These are phyloP conservation scores for Alternaria ethzedia DNA, from an alignment of 2,329 filamentous ascomycete genomes.

Conservation along the genomic window DNA sequence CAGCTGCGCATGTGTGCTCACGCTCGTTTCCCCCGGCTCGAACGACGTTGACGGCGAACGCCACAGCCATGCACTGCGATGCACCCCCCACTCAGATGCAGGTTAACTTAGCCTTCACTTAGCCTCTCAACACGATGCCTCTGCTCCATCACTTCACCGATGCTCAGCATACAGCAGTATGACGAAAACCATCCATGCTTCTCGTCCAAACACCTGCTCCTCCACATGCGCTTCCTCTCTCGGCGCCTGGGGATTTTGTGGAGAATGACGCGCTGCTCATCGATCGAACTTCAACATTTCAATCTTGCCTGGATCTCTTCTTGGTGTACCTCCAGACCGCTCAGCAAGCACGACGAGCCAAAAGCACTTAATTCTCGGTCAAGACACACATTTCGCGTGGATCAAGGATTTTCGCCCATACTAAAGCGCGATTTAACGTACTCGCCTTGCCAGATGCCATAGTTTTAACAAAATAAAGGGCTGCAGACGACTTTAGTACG, in stretches of 20 bases:
- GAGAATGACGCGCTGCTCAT: constrained; percentile 5
- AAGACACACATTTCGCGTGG: background rate
- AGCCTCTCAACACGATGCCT: constrained; percentile 36
- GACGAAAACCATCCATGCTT: constrained; percentile 14
- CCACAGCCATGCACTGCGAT: background rate
- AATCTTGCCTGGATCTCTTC: background rate
- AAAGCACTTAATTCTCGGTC: background rate
- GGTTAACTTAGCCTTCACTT: constrained; percentile 23
- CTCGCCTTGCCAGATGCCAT: background rate
- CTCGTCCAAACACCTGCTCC: constrained; percentile 19
- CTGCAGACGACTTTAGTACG: background rate
- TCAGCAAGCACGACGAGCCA: background rate
- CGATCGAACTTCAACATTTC: constrained; percentile 1
- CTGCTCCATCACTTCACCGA: constrained; percentile 6
- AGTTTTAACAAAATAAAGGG: background rate
- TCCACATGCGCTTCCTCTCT: constrained; percentile 10
- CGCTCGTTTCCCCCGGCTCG: background rate
- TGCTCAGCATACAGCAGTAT: constrained; percentile 10
- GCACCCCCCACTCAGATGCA: constrained; percentile 13
- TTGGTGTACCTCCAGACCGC: background rate
- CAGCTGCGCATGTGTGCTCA: background rate
- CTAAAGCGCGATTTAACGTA: background rate
- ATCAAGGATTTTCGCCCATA: background rate
- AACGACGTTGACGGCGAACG: background rate
- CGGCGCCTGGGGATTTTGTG: constrained; percentile 17